phyloP scores from a whole-genome alignment of 1,284 basidiomycete species.

The Golubevia pallescens region DNA sequence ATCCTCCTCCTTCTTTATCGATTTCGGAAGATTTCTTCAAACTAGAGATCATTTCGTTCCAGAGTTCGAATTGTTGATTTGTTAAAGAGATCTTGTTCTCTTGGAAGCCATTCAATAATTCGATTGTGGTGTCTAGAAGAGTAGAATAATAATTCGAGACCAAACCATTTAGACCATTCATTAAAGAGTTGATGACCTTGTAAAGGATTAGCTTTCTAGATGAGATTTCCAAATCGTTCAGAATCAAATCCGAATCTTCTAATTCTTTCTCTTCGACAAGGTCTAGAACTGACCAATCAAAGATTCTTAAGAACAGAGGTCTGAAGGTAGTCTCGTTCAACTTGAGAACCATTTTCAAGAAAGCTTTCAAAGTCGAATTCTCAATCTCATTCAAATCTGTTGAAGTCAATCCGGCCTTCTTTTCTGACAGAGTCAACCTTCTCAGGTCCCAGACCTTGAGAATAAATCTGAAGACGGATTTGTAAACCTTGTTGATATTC shows the following conservation, averaged over 20 bases:
- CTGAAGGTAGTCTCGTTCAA: slow-evolving; percentile 91
- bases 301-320: slow-evolving; percentile 86
- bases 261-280: slow-evolving; percentile 65
- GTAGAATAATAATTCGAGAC: slow-evolving; percentile 58
- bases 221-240: slow-evolving; percentile 23
- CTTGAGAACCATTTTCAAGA: slow-evolving; percentile 87
- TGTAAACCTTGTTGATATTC: slow-evolving; percentile 74
- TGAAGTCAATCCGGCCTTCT: slow-evolving; percentile 51
- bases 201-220: slow-evolving; percentile 48
- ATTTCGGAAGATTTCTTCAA: slow-evolving; percentile 76
- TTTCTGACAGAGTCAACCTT: slow-evolving; percentile 65
- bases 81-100: slow-evolving; percentile 16
- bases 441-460: slow-evolving; percentile 78
- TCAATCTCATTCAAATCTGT: slow-evolving; percentile 67
- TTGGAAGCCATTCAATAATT: slow-evolving; percentile 71
- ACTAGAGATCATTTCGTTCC: slow-evolving; percentile 73
- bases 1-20: slow-evolving; percentile 78
- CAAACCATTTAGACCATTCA: slow-evolving; percentile 38
- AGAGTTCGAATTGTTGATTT: slow-evolving; percentile 67
- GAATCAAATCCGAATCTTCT: slow-evolving; percentile 62
- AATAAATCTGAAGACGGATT: slow-evolving; percentile 80
- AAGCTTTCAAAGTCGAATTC: slow-evolving; percentile 71
- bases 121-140: slow-evolving; percentile 75
- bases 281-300: slow-evolving; percentile 89
- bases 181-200: slow-evolving; percentile 40